A percentile compares a stretch with the other conserved stretches of the same genome.
Conservation (phyloP, 2,329 filamentous ascomycete genomes). For the Penicillium frequentans region DNA sequence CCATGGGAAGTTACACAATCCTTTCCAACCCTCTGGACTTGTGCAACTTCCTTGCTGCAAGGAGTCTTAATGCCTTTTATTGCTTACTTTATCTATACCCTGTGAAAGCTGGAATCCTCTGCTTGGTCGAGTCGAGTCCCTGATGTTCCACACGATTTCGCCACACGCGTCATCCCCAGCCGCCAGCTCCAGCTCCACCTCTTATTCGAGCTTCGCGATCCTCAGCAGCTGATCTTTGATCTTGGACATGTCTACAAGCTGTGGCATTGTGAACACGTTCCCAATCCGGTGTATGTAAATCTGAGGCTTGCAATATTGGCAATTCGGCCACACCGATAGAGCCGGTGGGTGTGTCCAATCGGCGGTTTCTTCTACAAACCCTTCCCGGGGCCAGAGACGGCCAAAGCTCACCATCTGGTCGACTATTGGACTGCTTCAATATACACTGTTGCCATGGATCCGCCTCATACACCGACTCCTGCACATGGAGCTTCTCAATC, state of each 20-base stretch:
- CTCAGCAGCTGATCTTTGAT: constrained; percentile 7
- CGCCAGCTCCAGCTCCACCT: constrained; percentile 13
- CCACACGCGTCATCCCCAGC: constrained; percentile 23
- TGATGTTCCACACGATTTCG: constrained; percentile 18
- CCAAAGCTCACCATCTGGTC: neutral
- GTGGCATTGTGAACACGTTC: neutral
- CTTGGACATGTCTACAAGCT: constrained; percentile 11
- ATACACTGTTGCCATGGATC: neutral
- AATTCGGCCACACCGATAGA: neutral
- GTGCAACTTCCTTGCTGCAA: neutral
- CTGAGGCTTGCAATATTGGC: neutral
- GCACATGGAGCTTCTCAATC: constrained; percentile 6
- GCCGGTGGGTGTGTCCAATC: neutral
- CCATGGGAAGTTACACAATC: neutral
- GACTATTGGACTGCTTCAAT: neutral
- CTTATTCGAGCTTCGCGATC: constrained; percentile 1
- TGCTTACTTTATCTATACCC: neutral
- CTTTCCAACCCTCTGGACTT: neutral
- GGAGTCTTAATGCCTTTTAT: neutral
- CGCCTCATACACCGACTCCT: constrained; percentile 7
- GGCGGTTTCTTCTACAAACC: neutral
- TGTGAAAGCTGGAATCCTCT: neutral
- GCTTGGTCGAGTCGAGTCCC: neutral
- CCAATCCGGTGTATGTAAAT: neutral
- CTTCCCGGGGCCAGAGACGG: neutral